A percentile compares a stretch with the other conserved stretches of the same genome.
phyloP scores from a whole-genome alignment of 73 alveolate genomes.

The Tetrahymena elliotti region DNA sequence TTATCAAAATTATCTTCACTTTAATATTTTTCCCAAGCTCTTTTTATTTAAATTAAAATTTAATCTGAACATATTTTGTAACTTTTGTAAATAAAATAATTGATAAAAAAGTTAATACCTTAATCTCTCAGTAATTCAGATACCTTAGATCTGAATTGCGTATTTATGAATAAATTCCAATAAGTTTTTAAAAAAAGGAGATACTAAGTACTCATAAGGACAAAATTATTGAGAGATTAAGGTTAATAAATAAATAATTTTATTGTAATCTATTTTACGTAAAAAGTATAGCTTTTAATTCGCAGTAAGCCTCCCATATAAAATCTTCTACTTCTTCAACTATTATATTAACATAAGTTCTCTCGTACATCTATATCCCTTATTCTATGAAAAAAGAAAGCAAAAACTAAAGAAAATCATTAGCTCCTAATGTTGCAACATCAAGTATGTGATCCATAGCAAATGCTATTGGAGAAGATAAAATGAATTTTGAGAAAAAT shows the following conservation, averaged over 20 bases:
- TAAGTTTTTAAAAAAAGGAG: too few species aligned
- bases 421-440: background rate
- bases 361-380: background rate
- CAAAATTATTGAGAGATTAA: too few species aligned
- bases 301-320: background rate
- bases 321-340: background rate
- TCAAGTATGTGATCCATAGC: background rate
- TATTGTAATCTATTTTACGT: too few species aligned
- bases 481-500: background rate
- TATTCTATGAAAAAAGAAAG: background rate
- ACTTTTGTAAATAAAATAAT: too few species aligned
- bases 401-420: background rate
- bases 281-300: background rate
- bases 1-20: background rate
- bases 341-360: background rate
- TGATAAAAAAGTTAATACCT: too few species aligned
- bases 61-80: background rate
- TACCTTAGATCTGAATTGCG: too few species aligned
- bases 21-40: background rate
- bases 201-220: too few species aligned
- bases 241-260: too few species aligned
- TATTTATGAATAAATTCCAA: too few species aligned
- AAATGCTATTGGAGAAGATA: background rate
- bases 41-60: background rate
- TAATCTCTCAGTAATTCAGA: too few species aligned